Evolutionary conservation across 1,284 basidiomycete species (phyloP).

Genomic region (Athelia sp.): DNA sequence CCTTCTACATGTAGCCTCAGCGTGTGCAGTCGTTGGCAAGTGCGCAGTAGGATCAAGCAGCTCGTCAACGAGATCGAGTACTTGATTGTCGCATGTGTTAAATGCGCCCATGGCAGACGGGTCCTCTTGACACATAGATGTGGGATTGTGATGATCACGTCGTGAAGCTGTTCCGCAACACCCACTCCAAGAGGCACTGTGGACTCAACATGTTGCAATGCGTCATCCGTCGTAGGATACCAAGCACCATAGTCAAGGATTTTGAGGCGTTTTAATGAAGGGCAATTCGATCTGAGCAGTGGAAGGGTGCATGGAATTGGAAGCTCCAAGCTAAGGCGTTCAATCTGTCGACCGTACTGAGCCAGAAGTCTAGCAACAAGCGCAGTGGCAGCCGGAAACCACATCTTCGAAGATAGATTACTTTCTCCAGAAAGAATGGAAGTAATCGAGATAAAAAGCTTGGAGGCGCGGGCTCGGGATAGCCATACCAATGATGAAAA

Average conservation of each 20-base stretch:
- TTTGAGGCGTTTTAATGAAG: not conserved
- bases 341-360: not conserved
- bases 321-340: not conserved
- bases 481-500: not conserved
- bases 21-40: not conserved
- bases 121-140: not conserved
- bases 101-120: not conserved
- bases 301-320: not conserved
- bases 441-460: not conserved
- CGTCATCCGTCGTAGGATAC: not conserved
- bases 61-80: not conserved
- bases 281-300: not conserved
- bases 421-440: too few species aligned
- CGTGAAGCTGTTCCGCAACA: not conserved
- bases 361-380: not conserved
- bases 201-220: not conserved
- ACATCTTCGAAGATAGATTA: not conserved
- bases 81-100: not conserved
- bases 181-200: not conserved
- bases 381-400: not conserved
- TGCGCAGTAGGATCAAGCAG: not conserved
- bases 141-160: not conserved
- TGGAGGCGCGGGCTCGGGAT: not conserved
- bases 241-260: not conserved
- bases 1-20: not conserved